Conservation (phyloP, 331 rosid genomes). For the Saraca asoca region DNA sequence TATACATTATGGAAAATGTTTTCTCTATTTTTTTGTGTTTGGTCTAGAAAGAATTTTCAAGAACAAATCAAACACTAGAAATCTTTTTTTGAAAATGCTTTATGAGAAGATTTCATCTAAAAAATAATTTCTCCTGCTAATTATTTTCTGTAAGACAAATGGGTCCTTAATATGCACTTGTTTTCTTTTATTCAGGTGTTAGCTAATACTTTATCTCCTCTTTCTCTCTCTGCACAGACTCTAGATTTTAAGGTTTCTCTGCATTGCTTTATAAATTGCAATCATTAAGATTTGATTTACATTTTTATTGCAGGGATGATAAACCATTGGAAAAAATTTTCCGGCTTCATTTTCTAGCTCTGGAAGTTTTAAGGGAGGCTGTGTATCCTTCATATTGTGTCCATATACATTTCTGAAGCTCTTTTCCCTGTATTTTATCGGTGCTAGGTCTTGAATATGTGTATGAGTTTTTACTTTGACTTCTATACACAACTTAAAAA, state of each 20-base stretch:
- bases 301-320: constrained; percentile 64
- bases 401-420: constrained; percentile 32
- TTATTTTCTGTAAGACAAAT: too few relatives aligned
- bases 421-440: constrained; percentile 26
- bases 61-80: too few relatives aligned
- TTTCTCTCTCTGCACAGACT: constrained; percentile 2
- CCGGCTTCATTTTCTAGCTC: constrained; percentile 77
- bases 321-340: constrained; percentile 56
- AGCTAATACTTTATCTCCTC: constrained; percentile 10
- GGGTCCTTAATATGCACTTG: neutral
- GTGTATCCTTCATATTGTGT: constrained; percentile 77
- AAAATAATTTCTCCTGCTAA: too few relatives aligned
- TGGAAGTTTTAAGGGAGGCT: constrained; percentile 92
- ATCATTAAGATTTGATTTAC: constrained; percentile 37
- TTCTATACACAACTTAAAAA: constrained; percentile 3
- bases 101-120: too few relatives aligned
- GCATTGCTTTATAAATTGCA: constrained; percentile 19
- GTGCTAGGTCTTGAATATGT: constrained; percentile 14
- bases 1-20: constrained; percentile 18
- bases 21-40: constrained; percentile 13
- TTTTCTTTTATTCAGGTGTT: constrained; percentile 28
- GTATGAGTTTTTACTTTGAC: neutral
- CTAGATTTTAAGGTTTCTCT: constrained; percentile 20
- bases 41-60: too few relatives aligned
- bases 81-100: too few relatives aligned